Evolutionary conservation across 2,329 filamentous ascomycete species (phyloP).

Genomic region (Aspergillus tamarii): DNA sequence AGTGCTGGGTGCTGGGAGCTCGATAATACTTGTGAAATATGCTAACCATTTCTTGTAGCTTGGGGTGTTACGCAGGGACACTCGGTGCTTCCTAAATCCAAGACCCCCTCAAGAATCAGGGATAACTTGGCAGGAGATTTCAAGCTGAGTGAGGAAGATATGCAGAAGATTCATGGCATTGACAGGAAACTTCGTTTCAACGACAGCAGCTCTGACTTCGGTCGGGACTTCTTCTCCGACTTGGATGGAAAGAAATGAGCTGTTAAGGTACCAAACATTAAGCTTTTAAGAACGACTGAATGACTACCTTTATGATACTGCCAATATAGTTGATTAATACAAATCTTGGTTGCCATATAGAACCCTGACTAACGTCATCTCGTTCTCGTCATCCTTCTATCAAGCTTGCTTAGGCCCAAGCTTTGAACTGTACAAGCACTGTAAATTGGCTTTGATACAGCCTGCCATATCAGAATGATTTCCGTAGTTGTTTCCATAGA

Average conservation of each 20-base stretch:
- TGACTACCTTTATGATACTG: background rate
- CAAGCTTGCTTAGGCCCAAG: background rate
- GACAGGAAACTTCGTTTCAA: slow-evolving; percentile 68
- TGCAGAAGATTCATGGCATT: slow-evolving; percentile 57
- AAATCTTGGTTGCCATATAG: background rate
- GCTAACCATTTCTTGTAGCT: slow-evolving; percentile 35
- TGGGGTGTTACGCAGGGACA: slow-evolving; percentile 58
- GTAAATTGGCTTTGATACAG: background rate
- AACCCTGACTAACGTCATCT: background rate
- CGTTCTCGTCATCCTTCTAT: background rate
- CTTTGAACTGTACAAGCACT: background rate
- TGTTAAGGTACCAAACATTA: background rate
- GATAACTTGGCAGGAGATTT: slow-evolving; percentile 58
- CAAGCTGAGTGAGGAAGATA: slow-evolving; percentile 59
- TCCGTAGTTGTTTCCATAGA: background rate
- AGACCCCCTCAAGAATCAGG: slow-evolving; percentile 48
- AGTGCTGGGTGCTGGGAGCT: slow-evolving; percentile 8
- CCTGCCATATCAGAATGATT: background rate
- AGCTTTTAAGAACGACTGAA: background rate
- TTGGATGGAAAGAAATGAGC: slow-evolving; percentile 56
- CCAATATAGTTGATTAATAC: background rate
- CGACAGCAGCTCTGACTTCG: slow-evolving; percentile 59
- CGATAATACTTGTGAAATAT: background rate
- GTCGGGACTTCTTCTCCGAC: slow-evolving; percentile 61
- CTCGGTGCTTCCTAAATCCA: slow-evolving; percentile 58